Conservation (phyloP, 768 basidiomycete genomes). For the Leccinum sublutescens region DNA sequence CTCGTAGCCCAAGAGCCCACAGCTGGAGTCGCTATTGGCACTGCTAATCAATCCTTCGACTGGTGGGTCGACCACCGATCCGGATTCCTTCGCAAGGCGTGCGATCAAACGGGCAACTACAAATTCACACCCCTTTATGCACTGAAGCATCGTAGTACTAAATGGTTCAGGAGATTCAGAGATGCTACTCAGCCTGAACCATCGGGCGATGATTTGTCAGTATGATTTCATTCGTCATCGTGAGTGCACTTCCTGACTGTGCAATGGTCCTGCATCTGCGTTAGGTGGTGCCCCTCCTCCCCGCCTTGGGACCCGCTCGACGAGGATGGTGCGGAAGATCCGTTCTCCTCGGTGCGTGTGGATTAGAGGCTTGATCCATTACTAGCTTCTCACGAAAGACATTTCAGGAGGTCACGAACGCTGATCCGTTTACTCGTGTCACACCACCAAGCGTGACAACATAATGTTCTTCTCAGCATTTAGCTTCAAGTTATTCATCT, state of each 20-base stretch:
- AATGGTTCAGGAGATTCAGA: conserved; percentile 14
- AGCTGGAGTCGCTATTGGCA: neutral
- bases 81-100: conserved; percentile 22
- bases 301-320: conserved; percentile 30
- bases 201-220: conserved; percentile 20
- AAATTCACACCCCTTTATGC: conserved; percentile 23
- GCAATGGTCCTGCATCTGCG: neutral
- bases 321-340: conserved; percentile 25
- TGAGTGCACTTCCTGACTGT: neutral
- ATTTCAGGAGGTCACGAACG: conserved; percentile 1
- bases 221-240: neutral
- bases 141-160: conserved; percentile 10
- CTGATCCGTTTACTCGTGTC: conserved; percentile 14
- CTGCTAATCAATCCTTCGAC: neutral
- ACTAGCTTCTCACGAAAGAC: neutral
- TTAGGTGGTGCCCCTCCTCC: conserved; percentile 19
- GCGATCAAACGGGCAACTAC: conserved; percentile 12
- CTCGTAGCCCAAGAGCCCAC: conserved; percentile 15
- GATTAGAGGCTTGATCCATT: neutral
- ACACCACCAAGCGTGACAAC: neutral
- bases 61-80: conserved; percentile 21
- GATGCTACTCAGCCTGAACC: conserved; percentile 11
- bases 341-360: conserved; percentile 15
- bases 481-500: neutral
- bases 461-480: neutral